Conservation (phyloP, 768 basidiomycete genomes). For the Holtermannia corniformis region DNA sequence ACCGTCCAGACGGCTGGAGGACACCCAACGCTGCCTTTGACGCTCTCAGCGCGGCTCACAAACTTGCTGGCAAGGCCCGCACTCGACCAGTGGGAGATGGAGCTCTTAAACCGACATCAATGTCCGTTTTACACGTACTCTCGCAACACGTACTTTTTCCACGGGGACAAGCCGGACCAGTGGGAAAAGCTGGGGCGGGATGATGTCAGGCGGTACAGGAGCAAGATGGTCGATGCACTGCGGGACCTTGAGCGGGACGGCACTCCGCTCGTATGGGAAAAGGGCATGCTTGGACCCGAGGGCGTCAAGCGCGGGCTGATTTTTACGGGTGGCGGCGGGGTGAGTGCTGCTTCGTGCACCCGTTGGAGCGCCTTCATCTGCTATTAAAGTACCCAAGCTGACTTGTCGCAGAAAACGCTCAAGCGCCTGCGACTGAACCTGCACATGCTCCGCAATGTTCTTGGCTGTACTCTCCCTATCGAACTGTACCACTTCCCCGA, state of each 20-base stretch:
- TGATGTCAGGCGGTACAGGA: constrained; percentile 29
- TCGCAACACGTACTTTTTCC: constrained; percentile 35
- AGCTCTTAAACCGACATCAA: constrained; percentile 20
- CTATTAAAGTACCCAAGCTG: background rate
- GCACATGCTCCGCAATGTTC: constrained; percentile 41
- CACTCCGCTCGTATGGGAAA: constrained; percentile 27
- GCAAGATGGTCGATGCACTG: constrained; percentile 28
- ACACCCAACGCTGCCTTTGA: no score
- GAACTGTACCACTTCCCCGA: constrained; percentile 44
- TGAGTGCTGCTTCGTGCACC: constrained; percentile 7
- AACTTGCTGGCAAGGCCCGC: constrained; percentile 25
- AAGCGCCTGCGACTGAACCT: constrained; percentile 37
- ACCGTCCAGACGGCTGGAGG: no score
- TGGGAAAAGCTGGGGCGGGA: constrained; percentile 23
- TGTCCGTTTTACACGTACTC: constrained; percentile 35
- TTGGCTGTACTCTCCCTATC: constrained; percentile 41
- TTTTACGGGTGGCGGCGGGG: constrained; percentile 31
- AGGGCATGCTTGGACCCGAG: constrained; percentile 14
- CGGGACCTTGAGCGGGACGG: constrained; percentile 27
- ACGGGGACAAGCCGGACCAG: constrained; percentile 29
- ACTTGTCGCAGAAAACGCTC: constrained; percentile 31
- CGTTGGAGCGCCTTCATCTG: background rate
- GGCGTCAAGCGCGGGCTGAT: constrained; percentile 28
- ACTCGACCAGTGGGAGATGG: constrained; percentile 30
- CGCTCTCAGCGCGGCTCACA: constrained; percentile 20